A percentile compares a stretch with the other conserved stretches of the same genome.
phyloP scores from a whole-genome alignment of 2,329 filamentous ascomycete species.

The Diaporthe capsici region DNA sequence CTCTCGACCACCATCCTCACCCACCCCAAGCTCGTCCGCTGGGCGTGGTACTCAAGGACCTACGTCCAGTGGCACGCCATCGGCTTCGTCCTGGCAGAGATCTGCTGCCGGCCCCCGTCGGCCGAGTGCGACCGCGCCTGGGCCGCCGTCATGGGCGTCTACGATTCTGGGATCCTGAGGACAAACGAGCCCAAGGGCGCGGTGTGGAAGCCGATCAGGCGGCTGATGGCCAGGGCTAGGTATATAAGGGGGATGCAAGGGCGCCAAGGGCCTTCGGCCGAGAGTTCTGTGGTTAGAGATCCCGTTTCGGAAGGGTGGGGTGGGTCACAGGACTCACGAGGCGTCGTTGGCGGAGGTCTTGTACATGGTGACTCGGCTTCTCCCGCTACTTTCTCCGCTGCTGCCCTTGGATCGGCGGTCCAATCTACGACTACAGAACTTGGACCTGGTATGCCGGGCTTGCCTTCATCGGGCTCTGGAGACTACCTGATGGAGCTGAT shows the following conservation, averaged over 20 bases:
- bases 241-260: conserved; percentile 40
- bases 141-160: conserved; percentile 54
- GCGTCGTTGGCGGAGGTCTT: too few relatives aligned
- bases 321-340: not conserved
- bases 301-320: not conserved
- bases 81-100: conserved; percentile 63
- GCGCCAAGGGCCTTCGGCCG: not conserved
- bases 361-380: not conserved
- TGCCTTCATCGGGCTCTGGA: not conserved
- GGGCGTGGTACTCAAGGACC: conserved; percentile 65
- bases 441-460: not conserved
- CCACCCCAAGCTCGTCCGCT: conserved; percentile 69
- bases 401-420: not conserved
- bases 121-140: conserved; percentile 65
- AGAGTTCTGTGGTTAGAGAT: fast-evolving
- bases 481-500: conserved; percentile 20
- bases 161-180: conserved; percentile 14
- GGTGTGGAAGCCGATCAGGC: conserved; percentile 39
- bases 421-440: not conserved
- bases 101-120: conserved; percentile 62
- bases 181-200: not conserved
- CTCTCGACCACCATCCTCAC: conserved; percentile 71
- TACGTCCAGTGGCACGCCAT: conserved; percentile 68
- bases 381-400: too few relatives aligned
- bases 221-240: conserved; percentile 41